These are phyloP conservation scores for Tremellales sp. DNA, from an alignment of 1,284 basidiomycete species.

Conservation along the genomic window DNA sequence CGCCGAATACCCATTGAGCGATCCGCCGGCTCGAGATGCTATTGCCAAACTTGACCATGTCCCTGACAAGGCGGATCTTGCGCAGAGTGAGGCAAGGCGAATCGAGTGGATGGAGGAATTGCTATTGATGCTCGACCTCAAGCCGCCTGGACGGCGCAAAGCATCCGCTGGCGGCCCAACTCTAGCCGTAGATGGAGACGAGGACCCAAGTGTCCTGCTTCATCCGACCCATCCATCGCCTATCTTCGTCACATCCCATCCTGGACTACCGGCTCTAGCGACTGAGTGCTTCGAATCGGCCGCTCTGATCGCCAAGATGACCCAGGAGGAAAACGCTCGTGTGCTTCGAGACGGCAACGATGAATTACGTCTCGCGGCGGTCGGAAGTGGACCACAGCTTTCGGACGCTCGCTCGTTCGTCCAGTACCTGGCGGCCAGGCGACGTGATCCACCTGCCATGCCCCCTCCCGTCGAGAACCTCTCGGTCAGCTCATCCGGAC, in stretches of 20 bases:
- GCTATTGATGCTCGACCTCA: conserved; percentile 32
- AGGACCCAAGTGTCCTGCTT: conserved; percentile 36
- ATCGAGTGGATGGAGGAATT: conserved; percentile 41
- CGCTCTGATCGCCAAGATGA: conserved; percentile 23
- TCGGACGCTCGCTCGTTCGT: conserved; percentile 34
- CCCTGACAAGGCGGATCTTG: conserved; percentile 27
- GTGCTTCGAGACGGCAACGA: conserved; percentile 62
- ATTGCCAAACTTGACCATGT: conserved; percentile 33
- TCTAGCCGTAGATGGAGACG: conserved; percentile 23
- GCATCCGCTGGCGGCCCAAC: background rate
- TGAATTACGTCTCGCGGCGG: conserved; percentile 53
- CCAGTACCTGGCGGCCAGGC: conserved; percentile 38
- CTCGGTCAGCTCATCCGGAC: conserved; percentile 47
- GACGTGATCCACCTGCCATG: conserved; percentile 40
- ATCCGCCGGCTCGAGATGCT: conserved; percentile 50
- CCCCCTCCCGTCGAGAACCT: conserved; percentile 24
- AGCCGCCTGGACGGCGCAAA: conserved; percentile 18
- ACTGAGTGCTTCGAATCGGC: conserved; percentile 10
- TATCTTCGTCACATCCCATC: conserved; percentile 43
- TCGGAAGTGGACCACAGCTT: background rate
- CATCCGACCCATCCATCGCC: conserved; percentile 48
- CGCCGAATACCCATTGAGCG: conserved; percentile 59
- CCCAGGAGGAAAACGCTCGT: conserved; percentile 24
- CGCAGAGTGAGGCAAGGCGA: conserved; percentile 39
- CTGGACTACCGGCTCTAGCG: conserved; percentile 27